These are phyloP conservation scores for Venturia pyrina DNA, from an alignment of 2,329 filamentous ascomycete genomes.

Conservation along the genomic window DNA sequence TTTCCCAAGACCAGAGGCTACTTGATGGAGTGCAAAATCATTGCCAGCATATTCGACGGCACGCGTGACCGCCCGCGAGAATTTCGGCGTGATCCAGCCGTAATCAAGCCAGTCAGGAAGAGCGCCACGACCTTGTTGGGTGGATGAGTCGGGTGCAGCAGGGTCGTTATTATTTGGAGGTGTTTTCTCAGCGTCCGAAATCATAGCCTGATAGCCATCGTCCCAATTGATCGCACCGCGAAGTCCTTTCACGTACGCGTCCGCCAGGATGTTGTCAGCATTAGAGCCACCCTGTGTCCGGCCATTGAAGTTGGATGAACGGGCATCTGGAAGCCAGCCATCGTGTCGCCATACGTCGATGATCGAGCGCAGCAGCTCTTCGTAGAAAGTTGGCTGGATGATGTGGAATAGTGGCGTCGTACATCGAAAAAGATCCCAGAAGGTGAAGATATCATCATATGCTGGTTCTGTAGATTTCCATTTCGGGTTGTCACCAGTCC, in stretches of 20 bases:
- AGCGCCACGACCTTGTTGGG: constrained; percentile 58
- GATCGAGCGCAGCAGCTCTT: constrained; percentile 55
- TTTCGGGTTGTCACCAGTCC: constrained; percentile 59
- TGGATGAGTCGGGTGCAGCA: constrained; percentile 48
- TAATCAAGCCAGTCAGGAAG: constrained; percentile 57
- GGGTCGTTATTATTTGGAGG: constrained; percentile 51
- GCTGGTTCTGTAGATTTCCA: constrained; percentile 58
- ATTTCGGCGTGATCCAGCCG: constrained; percentile 56
- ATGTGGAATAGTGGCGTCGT: constrained; percentile 56
- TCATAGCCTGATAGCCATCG: constrained; percentile 20
- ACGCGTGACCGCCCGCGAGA: constrained; percentile 50
- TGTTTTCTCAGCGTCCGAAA: constrained; percentile 54
- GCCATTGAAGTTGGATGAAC: constrained; percentile 60
- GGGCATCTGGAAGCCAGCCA: constrained; percentile 54
- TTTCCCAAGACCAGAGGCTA: constrained; percentile 49
- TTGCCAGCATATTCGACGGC: constrained; percentile 60
- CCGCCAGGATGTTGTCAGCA: constrained; percentile 61
- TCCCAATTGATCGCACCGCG: constrained; percentile 53
- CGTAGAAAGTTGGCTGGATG: constrained; percentile 51
- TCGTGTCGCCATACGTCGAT: constrained; percentile 59
- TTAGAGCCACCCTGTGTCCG: constrained; percentile 61
- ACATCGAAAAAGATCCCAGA: constrained; percentile 57
- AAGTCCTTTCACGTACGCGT: constrained; percentile 61
- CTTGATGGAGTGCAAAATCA: constrained; percentile 57
- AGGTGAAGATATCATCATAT: constrained; percentile 62